Percentiles rank a stretch among this genome's conserved stretches.
phyloP scores from a whole-genome alignment of 768 basidiomycete genomes.

The Candolleomyces eurysporus region DNA sequence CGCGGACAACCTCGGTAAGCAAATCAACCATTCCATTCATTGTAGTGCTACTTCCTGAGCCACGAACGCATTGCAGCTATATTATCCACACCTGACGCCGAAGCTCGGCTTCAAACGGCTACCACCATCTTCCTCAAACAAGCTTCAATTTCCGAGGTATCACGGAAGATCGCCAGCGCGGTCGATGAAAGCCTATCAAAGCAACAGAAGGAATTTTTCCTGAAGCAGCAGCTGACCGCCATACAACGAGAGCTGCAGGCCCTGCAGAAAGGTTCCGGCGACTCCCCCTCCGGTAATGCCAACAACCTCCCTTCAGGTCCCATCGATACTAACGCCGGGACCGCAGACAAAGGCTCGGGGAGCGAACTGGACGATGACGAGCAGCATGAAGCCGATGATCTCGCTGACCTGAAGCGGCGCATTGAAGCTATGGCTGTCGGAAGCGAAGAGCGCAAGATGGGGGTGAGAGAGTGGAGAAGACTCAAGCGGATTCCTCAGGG shows the following conservation, averaged over 20 bases:
- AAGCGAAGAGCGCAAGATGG: conserved; percentile 80
- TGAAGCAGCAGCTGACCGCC: conserved; percentile 79
- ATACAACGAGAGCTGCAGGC: conserved; percentile 74
- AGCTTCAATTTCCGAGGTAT: conserved; percentile 75
- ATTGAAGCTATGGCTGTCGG: conserved; percentile 74
- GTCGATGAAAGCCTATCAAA: conserved; percentile 85
- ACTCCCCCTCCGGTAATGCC: conserved; percentile 11
- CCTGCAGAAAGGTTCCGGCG: conserved; percentile 35
- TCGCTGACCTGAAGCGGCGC: conserved; percentile 66
- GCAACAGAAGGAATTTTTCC: conserved; percentile 85
- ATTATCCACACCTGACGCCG: conserved; percentile 55
- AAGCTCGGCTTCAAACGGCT: conserved; percentile 63
- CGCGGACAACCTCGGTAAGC: conserved; percentile 68
- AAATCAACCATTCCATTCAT: not conserved
- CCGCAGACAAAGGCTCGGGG: conserved; percentile 23
- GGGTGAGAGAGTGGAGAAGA: conserved; percentile 78
- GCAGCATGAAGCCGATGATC: conserved; percentile 76
- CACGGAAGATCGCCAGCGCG: conserved; percentile 75
- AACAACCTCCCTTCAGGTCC: conserved; percentile 15
- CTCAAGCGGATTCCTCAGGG: conserved; percentile 86
- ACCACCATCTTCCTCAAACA: conserved; percentile 74
- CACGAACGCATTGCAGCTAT: conserved; percentile 40
- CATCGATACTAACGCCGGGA: conserved; percentile 14
- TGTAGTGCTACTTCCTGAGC: too few relatives aligned
- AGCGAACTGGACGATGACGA: conserved; percentile 76